These are phyloP conservation scores for Chamaecrista fasciculata DNA, from an alignment of 306 rosid genomes.

Conservation along the genomic window DNA sequence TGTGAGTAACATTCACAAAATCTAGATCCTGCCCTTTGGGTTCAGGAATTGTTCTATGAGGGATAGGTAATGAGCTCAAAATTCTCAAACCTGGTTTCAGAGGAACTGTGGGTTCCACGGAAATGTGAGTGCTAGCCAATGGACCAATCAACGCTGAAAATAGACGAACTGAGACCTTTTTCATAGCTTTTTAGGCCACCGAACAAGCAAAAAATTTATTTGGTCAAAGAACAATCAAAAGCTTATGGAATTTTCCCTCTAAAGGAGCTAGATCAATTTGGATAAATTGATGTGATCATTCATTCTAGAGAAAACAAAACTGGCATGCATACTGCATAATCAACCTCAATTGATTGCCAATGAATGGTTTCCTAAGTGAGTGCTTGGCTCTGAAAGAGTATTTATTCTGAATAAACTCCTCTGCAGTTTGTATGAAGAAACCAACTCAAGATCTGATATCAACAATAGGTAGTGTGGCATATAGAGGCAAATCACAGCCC, in stretches of 20 bases:
- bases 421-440: neutral
- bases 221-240: neutral
- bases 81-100: conserved; percentile 21
- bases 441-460: neutral
- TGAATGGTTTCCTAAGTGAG: neutral
- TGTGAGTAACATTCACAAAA: conserved; percentile 61
- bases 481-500: neutral
- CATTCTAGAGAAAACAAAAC: neutral
- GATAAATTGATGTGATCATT: neutral
- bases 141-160: conserved; percentile 40
- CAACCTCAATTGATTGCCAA: neutral
- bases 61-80: conserved; percentile 49
- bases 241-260: neutral
- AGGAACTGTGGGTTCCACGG: conserved; percentile 23
- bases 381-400: neutral
- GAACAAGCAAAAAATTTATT: neutral
- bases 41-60: conserved; percentile 63
- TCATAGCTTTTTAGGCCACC: neutral
- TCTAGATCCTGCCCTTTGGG: conserved; percentile 80
- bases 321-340: neutral
- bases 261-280: neutral
- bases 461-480: neutral
- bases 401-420: neutral
- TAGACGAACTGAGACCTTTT: conserved; percentile 31
- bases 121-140: conserved; percentile 22